Conservation (phyloP, 768 basidiomycete genomes). For the Cyclocybe aegerita region DNA sequence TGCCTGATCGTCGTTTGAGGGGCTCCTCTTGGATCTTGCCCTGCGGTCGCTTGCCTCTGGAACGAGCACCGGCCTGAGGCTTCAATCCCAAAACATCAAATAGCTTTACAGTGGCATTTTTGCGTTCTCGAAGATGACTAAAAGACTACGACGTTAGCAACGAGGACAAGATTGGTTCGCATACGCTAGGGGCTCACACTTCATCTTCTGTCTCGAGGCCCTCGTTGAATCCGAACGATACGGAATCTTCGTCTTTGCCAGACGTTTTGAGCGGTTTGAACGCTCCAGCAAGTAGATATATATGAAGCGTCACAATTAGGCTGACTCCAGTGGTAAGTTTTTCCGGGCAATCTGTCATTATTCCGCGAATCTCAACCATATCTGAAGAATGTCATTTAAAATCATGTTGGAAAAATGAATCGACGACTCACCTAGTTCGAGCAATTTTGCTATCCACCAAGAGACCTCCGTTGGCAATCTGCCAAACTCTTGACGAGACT, state of each 20-base stretch:
- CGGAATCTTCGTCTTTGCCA: slow-evolving; percentile 30
- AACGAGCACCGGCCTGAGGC: slow-evolving; percentile 49
- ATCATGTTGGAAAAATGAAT: neutral
- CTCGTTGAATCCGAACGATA: slow-evolving; percentile 58
- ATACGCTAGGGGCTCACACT: slow-evolving; percentile 33
- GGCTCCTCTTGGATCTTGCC: slow-evolving; percentile 37
- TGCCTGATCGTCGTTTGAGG: slow-evolving; percentile 36
- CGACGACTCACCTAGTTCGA: slow-evolving; percentile 59
- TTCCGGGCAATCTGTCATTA: slow-evolving; percentile 77
- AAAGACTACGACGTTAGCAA: neutral
- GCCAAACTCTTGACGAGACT: slow-evolving; percentile 60
- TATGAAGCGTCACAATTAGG: slow-evolving; percentile 73
- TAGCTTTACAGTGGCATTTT: slow-evolving; percentile 67
- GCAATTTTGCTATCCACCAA: slow-evolving; percentile 70
- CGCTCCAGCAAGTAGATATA: slow-evolving; percentile 67
- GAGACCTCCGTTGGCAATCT: slow-evolving; percentile 69
- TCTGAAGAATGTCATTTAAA: slow-evolving; percentile 32
- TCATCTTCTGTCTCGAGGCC: slow-evolving; percentile 81
- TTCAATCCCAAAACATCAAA: slow-evolving; percentile 75
- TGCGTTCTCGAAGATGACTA: slow-evolving; percentile 72
- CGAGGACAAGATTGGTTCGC: neutral
- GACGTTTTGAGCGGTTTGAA: slow-evolving; percentile 52
- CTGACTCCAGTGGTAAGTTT: slow-evolving; percentile 72
- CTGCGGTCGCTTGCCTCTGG: slow-evolving; percentile 30
- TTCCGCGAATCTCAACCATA: slow-evolving; percentile 65